phyloP scores from a whole-genome alignment of 78 protist species.

The Bigelowiella natans region DNA sequence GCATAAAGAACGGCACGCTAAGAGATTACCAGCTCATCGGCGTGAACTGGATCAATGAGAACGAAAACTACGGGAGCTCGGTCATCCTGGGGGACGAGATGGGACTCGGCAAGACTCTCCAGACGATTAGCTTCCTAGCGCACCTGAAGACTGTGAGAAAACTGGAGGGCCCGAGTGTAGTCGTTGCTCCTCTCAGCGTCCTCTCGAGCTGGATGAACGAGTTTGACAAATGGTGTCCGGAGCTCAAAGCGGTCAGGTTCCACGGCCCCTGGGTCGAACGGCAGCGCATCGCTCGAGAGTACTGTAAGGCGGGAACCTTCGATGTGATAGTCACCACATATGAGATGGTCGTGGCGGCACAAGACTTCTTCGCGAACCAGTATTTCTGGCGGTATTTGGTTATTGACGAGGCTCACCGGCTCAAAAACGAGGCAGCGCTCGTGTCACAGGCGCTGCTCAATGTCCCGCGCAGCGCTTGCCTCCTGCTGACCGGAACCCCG shows the following conservation, averaged over 20 bases:
- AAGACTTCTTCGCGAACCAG: constrained; percentile 9
- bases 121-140: constrained; percentile 19
- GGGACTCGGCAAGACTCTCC: constrained; percentile 78
- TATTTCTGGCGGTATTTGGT: constrained; percentile 50
- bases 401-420: constrained; percentile 82
- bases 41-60: constrained; percentile 43
- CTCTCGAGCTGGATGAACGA: constrained; percentile 65
- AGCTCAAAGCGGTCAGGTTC: constrained; percentile 41
- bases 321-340: constrained; percentile 44
- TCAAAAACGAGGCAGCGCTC: constrained; percentile 41
- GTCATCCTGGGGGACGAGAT: constrained; percentile 64
- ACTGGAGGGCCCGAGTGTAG: constrained; percentile 74
- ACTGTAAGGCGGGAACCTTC: background rate
- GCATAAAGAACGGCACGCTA: constrained; percentile 14
- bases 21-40: constrained; percentile 85
- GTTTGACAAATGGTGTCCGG: constrained; percentile 67
- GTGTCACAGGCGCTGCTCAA: background rate
- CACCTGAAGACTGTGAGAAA: background rate
- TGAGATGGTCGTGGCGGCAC: constrained; percentile 42
- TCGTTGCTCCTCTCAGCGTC: constrained; percentile 79
- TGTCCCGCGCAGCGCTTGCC: background rate
- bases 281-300: background rate
- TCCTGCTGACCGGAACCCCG: constrained; percentile 52
- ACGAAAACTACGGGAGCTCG: background rate
- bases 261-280: background rate